These are phyloP conservation scores for Coemansia sp. DNA, from an alignment of 192 early-diverging fungal species.

Conservation along the genomic window DNA sequence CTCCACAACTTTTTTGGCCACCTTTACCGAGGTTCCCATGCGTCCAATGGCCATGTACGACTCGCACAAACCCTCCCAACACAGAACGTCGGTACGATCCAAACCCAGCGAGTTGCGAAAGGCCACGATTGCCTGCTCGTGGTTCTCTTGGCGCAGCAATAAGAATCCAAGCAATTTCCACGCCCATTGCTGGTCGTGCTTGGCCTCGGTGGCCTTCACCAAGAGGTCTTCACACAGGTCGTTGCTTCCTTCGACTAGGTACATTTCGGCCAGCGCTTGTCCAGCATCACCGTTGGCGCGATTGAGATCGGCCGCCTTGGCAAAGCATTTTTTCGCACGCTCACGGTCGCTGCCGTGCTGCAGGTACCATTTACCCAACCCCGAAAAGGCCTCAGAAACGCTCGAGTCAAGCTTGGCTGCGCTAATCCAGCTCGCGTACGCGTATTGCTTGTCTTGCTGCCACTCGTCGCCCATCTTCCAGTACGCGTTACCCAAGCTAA, in stretches of 20 bases:
- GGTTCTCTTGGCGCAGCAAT: conserved; percentile 53
- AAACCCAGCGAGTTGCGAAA: conserved; percentile 86
- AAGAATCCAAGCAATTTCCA: conserved; percentile 79
- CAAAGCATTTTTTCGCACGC: conserved; percentile 81
- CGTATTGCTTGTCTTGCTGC: conserved; percentile 60
- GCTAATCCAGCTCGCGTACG: conserved; percentile 66
- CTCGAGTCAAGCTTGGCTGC: conserved; percentile 71
- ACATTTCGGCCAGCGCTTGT: conserved; percentile 62
- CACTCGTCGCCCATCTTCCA: conserved; percentile 75
- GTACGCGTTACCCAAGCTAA: conserved; percentile 69
- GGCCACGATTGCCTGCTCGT: conserved; percentile 59
- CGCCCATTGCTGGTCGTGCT: conserved; percentile 67
- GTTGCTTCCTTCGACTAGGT: conserved; percentile 50
- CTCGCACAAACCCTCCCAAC: conserved; percentile 82
- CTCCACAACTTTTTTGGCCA: conserved; percentile 68
- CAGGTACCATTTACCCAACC: conserved; percentile 81
- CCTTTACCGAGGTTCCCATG: conserved; percentile 44
- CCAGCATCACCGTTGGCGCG: conserved; percentile 67
- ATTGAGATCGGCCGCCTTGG: conserved; percentile 75
- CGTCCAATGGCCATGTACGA: conserved; percentile 71
- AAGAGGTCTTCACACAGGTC: conserved; percentile 41
- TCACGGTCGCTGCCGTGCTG: conserved; percentile 61
- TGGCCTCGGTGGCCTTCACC: conserved; percentile 18
- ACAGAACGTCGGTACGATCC: conserved; percentile 60
- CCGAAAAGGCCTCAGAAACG: conserved; percentile 67